phyloP scores from a whole-genome alignment of 768 basidiomycete species.

The Boletus tomentosulus region DNA sequence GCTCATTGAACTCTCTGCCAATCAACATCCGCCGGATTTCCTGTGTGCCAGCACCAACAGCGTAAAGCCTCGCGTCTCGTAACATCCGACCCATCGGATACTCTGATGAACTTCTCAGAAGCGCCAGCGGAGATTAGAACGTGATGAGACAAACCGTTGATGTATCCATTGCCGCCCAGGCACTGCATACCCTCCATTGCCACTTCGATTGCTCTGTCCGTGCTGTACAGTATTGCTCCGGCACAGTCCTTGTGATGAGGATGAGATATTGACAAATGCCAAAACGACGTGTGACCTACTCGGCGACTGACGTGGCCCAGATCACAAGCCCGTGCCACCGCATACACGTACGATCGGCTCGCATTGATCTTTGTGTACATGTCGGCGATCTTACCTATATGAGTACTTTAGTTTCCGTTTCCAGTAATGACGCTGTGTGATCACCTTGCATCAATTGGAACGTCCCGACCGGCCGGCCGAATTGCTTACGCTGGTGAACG shows the following conservation, averaged over 20 bases:
- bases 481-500: slow-evolving; percentile 91
- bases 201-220: slow-evolving; percentile 88
- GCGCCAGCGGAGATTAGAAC: background rate
- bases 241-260: slow-evolving; percentile 76
- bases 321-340: slow-evolving; percentile 88
- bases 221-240: slow-evolving; percentile 89
- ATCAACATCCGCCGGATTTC: slow-evolving; percentile 94
- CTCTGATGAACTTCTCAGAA: slow-evolving; percentile 44
- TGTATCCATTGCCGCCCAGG: slow-evolving; percentile 93
- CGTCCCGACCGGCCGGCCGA: slow-evolving; percentile 79
- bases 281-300: slow-evolving; percentile 40
- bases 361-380: slow-evolving; percentile 95
- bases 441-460: slow-evolving; percentile 96
- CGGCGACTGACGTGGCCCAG: slow-evolving; percentile 69
- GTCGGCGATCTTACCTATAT: slow-evolving; percentile 74
- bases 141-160: slow-evolving; percentile 60
- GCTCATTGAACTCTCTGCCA: slow-evolving; percentile 86
- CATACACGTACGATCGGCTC: slow-evolving; percentile 87
- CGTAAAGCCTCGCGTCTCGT: slow-evolving; percentile 83
- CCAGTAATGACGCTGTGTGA: background rate
- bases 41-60: slow-evolving; percentile 96
- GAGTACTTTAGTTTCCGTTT: background rate
- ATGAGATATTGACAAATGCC: slow-evolving; percentile 3
- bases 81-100: slow-evolving; percentile 87
- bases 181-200: slow-evolving; percentile 91